Evolutionary conservation across 139 green algal genomes (phyloP), one percentile per base, ranked within the genome.

Genomic region (Auxenochlorella pyrenoidosa): DNA sequence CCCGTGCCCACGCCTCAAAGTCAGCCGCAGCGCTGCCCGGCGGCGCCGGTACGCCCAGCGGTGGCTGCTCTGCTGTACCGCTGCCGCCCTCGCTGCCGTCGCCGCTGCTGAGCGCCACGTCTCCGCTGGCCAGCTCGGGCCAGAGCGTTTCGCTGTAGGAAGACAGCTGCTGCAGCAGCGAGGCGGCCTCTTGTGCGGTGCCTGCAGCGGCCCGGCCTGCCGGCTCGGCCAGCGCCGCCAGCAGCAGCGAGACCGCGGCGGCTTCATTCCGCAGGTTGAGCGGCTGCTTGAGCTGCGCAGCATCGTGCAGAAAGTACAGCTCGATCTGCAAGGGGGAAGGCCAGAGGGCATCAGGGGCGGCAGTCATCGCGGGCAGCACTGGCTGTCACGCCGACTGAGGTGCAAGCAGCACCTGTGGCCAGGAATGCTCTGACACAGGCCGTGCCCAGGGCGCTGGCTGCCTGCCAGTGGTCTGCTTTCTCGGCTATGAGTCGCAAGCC

Each of bases 211-310:
- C 70, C 70, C 47, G 24, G 1, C 24, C 79, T 8, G 32, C 44
- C 38, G 79, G 36, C 63, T 66, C 51, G 2, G 73, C 18, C n/a
- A 85, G 43, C 32, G 58, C 34, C 3, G 47, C 47, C 19, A 94
- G 83, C 70, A 96, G 87, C 84, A 94, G 79, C 18, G 93, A 94
- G 40, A 96, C 83, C 0, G 92, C 91, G 3, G 94, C 94, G 15
- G 94, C 94, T 77, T 96, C 94, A 59, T 96, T 96, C 28, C 93
- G 89, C 5, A 92, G 80, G 72, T 91, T 93, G 28, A 96, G 72
- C 26, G 88, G 82, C 0, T 73, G 54, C 51, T 38, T 51, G 43
- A 94, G 75, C 73, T 94, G 92, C 4, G 19, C 40, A 5, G 51
- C 58, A 32, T 58, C 34, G 34, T 90, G 59, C 34, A 92, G 72